These are phyloP conservation scores for Aaosphaeria arxii DNA, from an alignment of 2,329 filamentous ascomycete genomes.

Conservation along the genomic window DNA sequence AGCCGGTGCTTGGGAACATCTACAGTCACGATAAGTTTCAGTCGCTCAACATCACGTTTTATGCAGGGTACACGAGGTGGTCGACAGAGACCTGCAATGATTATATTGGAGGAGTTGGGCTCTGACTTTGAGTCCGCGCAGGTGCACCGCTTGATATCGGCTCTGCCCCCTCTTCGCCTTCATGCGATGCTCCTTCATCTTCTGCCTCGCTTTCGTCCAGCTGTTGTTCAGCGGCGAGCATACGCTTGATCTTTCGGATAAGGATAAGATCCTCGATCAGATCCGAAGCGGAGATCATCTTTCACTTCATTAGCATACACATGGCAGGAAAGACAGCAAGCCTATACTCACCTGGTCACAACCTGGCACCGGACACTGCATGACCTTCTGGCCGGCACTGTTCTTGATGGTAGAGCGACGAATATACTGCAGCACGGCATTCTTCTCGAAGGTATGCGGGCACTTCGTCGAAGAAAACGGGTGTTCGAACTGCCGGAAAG, in stretches of 20 bases:
- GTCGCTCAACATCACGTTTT: neutral
- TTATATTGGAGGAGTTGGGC: no score
- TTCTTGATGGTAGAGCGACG: slow-evolving; percentile 13
- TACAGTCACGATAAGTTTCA: neutral
- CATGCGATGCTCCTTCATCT: neutral
- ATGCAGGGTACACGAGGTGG: neutral
- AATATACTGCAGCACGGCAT: slow-evolving; percentile 58
- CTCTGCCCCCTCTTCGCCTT: neutral
- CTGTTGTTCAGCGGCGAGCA: slow-evolving; percentile 26
- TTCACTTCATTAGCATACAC: slow-evolving; percentile 1
- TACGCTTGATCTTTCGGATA: slow-evolving; percentile 35
- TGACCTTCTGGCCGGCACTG: slow-evolving; percentile 26
- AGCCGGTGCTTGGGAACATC: slow-evolving; percentile 18
- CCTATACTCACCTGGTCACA: slow-evolving; percentile 50
- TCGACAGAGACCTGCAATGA: neutral
- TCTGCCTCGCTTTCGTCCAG: slow-evolving; percentile 18
- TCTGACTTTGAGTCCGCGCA: no score
- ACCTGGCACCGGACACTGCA: slow-evolving; percentile 63
- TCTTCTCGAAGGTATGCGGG: slow-evolving; percentile 70
- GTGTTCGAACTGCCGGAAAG: slow-evolving; percentile 61
- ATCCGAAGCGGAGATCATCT: slow-evolving; percentile 30
- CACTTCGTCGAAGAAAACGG: slow-evolving; percentile 67
- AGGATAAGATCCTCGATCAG: slow-evolving; percentile 29
- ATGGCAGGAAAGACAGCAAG: neutral
- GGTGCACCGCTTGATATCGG: no score